Evolutionary conservation across 441 rosid genomes (phyloP), one percentile per base, ranked within the genome.

Genomic region (Arabidopsis lyrata): DNA sequence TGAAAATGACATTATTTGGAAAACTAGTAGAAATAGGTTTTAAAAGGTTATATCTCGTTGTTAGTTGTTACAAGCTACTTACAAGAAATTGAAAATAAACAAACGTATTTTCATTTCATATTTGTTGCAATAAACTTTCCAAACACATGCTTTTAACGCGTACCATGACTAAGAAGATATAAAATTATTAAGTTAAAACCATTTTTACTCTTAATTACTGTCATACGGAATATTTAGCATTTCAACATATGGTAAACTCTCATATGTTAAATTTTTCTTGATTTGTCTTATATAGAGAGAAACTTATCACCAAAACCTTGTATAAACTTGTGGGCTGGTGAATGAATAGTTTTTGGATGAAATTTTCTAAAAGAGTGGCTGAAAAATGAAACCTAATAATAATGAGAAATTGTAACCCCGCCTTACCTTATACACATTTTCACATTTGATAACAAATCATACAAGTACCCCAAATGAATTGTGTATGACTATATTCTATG

Each of bases 261-360:
- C 20, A 20, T 8, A n/a, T 13, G 14, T 15, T 12, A 16, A 20
- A 49, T 20, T 31, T 32, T 34, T 65, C 14, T 16, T 8, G 42
- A 53, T n/a, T 11, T 53, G 5, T 4, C 45, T 24, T 45, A 35
- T 70, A 11, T 35, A 24, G 41, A 36, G 5, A 10, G 41, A 36
- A 36, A 36, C 41, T 36, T 36, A 36, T 36, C 74, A 27, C 22
- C 39, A 55, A 29, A 22, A 0, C 16, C 29, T 36, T 20, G 13
- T 35, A 70, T 8, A 39, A 71, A 71, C 22, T 61, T 61, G 61
- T 71, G 68, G 52, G 75, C 75, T 70, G 67, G 13, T 35, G 16
- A 59, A 24, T 35, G 16, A 58, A 24, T 59, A 15, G 49, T 11
- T 35, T 35, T 36, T 3, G 14, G 74, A 39, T 60, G 66, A 59